phyloP scores from a whole-genome alignment of 1,284 basidiomycete species.

The Naganishia albida region DNA sequence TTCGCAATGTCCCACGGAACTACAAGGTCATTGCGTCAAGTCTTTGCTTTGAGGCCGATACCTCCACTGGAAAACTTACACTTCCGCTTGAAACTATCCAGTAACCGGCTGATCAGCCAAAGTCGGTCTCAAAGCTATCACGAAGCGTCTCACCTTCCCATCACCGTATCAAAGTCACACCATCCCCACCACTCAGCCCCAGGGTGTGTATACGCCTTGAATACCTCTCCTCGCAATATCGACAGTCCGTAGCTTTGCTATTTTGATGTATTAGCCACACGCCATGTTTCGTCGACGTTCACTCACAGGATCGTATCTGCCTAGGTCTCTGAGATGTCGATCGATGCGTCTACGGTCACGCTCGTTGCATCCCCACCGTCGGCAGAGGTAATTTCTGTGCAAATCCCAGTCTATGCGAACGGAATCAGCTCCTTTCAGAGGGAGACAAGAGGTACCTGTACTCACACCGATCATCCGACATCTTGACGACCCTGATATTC shows the following conservation, averaged over 20 bases:
- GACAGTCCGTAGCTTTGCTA: constrained; percentile 19
- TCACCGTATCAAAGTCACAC: constrained; percentile 26
- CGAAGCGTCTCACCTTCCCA: constrained; percentile 14
- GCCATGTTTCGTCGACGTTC: neutral
- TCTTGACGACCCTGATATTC: constrained; percentile 24
- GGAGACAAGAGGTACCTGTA: neutral
- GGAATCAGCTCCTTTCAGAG: no score
- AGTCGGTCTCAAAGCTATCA: no score
- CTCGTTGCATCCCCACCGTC: constrained; percentile 20
- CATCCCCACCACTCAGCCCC: constrained; percentile 23
- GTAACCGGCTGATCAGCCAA: no score
- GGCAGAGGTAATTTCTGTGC: constrained; percentile 18
- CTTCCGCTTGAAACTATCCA: no score
- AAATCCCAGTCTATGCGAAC: constrained; percentile 7
- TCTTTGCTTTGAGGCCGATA: no score
- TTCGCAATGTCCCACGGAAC: no score
- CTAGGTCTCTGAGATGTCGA: constrained; percentile 21
- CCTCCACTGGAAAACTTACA: no score
- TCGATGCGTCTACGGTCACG: constrained; percentile 10
- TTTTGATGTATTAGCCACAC: neutral
- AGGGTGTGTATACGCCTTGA: constrained; percentile 14
- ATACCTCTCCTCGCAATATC: constrained; percentile 16
- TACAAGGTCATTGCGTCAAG: no score
- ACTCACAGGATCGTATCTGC: constrained; percentile 13
- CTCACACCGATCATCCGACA: constrained; percentile 18